Percentiles rank a stretch among this genome's conserved stretches.
Conservation (phyloP, 2,329 filamentous ascomycete species). For the Cercospora zeina region DNA sequence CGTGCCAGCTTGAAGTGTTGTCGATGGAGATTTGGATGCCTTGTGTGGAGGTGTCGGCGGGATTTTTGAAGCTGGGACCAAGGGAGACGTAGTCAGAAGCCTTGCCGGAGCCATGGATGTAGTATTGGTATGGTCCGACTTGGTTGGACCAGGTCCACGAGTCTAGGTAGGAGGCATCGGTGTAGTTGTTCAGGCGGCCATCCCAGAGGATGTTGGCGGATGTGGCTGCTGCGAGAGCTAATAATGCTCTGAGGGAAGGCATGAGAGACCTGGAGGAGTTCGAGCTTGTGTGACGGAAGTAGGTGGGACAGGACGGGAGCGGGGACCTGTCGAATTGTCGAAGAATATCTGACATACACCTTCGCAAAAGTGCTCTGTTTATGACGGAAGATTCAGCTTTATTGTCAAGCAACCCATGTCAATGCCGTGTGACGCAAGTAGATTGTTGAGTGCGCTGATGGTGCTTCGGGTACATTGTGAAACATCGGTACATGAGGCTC, state of each 20-base stretch:
- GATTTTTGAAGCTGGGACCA: conserved; percentile 63
- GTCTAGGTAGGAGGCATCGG: conserved; percentile 56
- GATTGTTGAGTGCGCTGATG: neutral
- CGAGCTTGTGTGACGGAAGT: neutral
- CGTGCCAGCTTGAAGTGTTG: conserved; percentile 68
- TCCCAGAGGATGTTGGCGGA: conserved; percentile 60
- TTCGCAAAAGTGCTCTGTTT: neutral
- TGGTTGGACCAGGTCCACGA: conserved; percentile 63
- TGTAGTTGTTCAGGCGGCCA: conserved; percentile 64
- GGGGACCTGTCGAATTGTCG: too few species aligned
- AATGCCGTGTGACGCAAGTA: neutral
- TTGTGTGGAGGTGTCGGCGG: conserved; percentile 61
- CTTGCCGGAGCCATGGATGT: conserved; percentile 65
- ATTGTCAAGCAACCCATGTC: neutral
- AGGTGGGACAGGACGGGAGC: neutral
- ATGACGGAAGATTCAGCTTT: neutral
- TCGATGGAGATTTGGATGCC: conserved; percentile 69
- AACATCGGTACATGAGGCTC: neutral
- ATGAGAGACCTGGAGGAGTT: conserved; percentile 19
- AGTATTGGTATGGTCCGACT: conserved; percentile 71
- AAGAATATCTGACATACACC: too few species aligned
- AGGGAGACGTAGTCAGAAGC: conserved; percentile 64
- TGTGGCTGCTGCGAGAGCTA: conserved; percentile 36
- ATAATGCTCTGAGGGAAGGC: conserved; percentile 26
- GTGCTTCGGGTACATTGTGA: conserved; percentile 1